Evolutionary conservation across 2,329 filamentous ascomycete species (phyloP).

Genomic region (Akanthomyces lecanii): DNA sequence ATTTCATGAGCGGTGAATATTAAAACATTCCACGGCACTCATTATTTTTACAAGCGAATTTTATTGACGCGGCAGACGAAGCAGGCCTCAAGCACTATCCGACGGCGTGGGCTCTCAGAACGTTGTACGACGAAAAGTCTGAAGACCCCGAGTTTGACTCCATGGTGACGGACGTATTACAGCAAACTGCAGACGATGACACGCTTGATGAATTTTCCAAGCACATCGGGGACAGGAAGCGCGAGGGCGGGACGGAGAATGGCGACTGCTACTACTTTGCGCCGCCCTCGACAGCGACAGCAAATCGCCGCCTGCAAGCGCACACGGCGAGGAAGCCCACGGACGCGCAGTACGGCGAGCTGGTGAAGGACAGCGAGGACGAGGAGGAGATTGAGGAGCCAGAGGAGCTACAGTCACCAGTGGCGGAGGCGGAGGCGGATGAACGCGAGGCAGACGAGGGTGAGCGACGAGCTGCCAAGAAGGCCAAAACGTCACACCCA

Average conservation of each 20-base stretch:
- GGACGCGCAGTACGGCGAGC: slow-evolving; percentile 41
- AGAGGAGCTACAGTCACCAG: slow-evolving; percentile 18
- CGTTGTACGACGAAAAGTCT: slow-evolving; percentile 55
- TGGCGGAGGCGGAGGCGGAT: background rate
- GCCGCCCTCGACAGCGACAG: slow-evolving; percentile 36
- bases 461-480: slow-evolving; percentile 33
- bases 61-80: slow-evolving; percentile 55
- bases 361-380: slow-evolving; percentile 41
- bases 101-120: slow-evolving; percentile 58
- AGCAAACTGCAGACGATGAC: slow-evolving; percentile 51
- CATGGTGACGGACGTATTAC: slow-evolving; percentile 55
- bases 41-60: slow-evolving; percentile 37
- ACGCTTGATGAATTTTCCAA: slow-evolving; percentile 48
- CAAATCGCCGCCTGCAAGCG: slow-evolving; percentile 37
- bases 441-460: background rate
- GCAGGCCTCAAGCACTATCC: slow-evolving; percentile 54
- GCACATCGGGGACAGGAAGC: slow-evolving; percentile 52
- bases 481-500: slow-evolving; percentile 28
- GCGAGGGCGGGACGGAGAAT: slow-evolving; percentile 51
- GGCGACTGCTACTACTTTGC: slow-evolving; percentile 52
- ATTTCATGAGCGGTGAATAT: background rate
- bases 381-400: slow-evolving; percentile 23
- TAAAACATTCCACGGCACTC: background rate
- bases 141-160: slow-evolving; percentile 48
- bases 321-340: slow-evolving; percentile 40